These are phyloP conservation scores for Leccinum griseonigrum DNA, from an alignment of 1,284 basidiomycete genomes.

Conservation along the genomic window DNA sequence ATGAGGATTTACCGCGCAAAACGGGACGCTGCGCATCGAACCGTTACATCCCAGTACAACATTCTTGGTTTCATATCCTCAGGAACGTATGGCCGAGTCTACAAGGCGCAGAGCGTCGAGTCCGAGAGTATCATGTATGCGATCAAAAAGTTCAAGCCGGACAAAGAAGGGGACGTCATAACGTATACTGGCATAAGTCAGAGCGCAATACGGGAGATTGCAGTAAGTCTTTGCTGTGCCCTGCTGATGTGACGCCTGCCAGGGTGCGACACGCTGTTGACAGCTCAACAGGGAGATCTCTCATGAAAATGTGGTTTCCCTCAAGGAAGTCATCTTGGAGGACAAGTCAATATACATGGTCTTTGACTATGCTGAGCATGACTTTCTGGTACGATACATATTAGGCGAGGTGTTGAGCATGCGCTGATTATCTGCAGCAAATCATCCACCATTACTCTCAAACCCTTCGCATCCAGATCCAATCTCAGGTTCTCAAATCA, in stretches of 20 bases:
- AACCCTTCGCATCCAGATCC: conserved; percentile 76
- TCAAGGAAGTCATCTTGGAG: conserved; percentile 94
- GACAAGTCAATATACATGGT: conserved; percentile 99
- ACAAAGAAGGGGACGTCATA: conserved; percentile 93
- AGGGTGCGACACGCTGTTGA: background rate
- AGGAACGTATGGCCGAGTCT: conserved; percentile 97
- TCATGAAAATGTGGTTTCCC: conserved; percentile 89
- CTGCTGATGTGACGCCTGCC: background rate
- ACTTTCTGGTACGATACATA: conserved; percentile 71
- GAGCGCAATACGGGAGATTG: conserved; percentile 95
- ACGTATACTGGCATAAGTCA: conserved; percentile 98
- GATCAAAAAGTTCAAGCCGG: conserved; percentile 99
- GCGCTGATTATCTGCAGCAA: conserved; percentile 60
- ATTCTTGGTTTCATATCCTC: conserved; percentile 98
- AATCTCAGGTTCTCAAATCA: conserved; percentile 82
- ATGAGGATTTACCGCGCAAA: conserved; percentile 86
- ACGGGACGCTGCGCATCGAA: conserved; percentile 64
- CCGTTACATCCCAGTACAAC: conserved; percentile 79
- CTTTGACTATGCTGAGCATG: conserved; percentile 98
- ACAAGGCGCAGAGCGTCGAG: conserved; percentile 86
- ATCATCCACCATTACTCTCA: conserved; percentile 97
- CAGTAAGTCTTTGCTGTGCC: conserved; percentile 52
- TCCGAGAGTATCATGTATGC: conserved; percentile 76
- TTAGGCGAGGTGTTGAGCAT: background rate
- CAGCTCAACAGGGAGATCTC: conserved; percentile 92